phyloP scores from a whole-genome alignment of 1,284 basidiomycete genomes.

The Sphagnurus paluster region DNA sequence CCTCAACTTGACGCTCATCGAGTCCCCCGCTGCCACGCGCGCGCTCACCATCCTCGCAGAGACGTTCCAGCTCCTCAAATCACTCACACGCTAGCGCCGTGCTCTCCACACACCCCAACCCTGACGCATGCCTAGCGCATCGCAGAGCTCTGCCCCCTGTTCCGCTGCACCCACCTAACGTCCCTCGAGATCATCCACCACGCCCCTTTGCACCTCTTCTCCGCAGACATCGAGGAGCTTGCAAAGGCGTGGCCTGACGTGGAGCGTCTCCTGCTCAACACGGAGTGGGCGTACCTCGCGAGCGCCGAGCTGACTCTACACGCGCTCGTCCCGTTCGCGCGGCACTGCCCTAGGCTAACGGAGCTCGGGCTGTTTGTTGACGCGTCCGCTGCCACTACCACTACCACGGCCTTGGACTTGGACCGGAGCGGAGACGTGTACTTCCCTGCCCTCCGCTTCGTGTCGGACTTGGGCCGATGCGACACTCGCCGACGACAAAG shows the following conservation, averaged over 20 bases:
- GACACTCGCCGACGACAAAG: conserved; percentile 53
- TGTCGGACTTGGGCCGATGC: conserved; percentile 43
- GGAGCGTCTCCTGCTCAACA: conserved; percentile 49
- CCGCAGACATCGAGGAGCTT: conserved; percentile 50
- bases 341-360: conserved; percentile 50
- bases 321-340: conserved; percentile 51
- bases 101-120: conserved; percentile 17
- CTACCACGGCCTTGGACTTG: conserved; percentile 38
- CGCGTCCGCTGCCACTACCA: conserved; percentile 30
- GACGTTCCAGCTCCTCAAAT: conserved; percentile 45
- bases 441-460: conserved; percentile 37
- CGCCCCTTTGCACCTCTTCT: conserved; percentile 46
- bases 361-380: conserved; percentile 53
- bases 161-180: conserved; percentile 42
- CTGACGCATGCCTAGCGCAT: conserved; percentile 41
- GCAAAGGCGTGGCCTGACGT: conserved; percentile 50
- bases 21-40: conserved; percentile 40
- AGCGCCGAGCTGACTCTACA: conserved; percentile 44
- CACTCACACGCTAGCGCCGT: conserved; percentile 30
- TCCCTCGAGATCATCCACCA: conserved; percentile 54
- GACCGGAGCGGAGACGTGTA: conserved; percentile 47
- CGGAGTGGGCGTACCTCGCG: conserved; percentile 46
- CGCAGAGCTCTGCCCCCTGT: conserved; percentile 48
- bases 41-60: conserved; percentile 46
- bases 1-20: conserved; percentile 45